A percentile compares a stretch with the other conserved stretches of the same genome.
These are phyloP conservation scores for Fonsecaea erecta DNA, from an alignment of 2,329 filamentous ascomycete species.

Conservation along the genomic window DNA sequence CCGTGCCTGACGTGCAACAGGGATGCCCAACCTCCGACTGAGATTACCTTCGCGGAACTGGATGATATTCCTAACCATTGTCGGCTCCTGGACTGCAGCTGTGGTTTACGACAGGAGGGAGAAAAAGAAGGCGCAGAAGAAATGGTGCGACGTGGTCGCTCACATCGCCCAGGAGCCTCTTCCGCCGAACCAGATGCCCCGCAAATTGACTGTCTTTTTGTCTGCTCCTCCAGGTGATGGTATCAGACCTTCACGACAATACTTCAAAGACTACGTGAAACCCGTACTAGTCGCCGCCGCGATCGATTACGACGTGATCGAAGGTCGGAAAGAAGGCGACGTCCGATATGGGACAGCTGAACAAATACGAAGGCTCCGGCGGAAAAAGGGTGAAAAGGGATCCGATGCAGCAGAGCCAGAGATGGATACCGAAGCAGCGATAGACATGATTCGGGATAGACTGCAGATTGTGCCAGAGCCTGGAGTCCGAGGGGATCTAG, in stretches of 20 bases:
- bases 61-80: constrained; percentile 89
- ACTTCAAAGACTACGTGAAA: constrained; percentile 96
- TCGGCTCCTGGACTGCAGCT: constrained; percentile 75
- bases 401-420: constrained; percentile 51
- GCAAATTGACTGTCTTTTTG: constrained; percentile 84
- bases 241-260: constrained; percentile 81
- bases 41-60: constrained; percentile 94
- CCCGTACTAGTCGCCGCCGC: constrained; percentile 87
- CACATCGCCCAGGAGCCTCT: constrained; percentile 80
- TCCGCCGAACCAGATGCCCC: constrained; percentile 72
- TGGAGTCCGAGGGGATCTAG: constrained; percentile 79
- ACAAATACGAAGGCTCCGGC: constrained; percentile 71
- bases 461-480: constrained; percentile 72
- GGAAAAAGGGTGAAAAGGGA: constrained; percentile 63
- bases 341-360: constrained; percentile 85
- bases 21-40: constrained; percentile 79
- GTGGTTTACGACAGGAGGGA: constrained; percentile 91
- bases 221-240: constrained; percentile 86
- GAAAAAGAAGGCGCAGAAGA: constrained; percentile 80
- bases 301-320: constrained; percentile 93
- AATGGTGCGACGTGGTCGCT: constrained; percentile 84
- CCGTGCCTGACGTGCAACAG: constrained; percentile 49
- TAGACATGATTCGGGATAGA: constrained; percentile 67
- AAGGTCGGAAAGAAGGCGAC: constrained; percentile 91
- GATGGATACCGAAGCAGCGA: constrained; percentile 61